Conservation (phyloP, 78 protist species). For the Bodo saltans region DNA sequence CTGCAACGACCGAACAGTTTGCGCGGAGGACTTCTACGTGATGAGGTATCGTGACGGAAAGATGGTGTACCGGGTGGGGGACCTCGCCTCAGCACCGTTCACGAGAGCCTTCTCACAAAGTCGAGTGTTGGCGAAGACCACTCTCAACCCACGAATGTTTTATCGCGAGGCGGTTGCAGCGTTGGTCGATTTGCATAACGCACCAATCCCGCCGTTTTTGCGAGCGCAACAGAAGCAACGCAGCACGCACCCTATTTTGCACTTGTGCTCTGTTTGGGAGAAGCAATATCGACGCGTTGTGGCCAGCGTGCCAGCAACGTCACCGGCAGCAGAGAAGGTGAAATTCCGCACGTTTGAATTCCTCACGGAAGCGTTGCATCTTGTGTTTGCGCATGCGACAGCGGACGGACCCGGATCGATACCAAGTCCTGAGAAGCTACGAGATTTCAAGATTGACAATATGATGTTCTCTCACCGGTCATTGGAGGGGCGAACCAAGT, state of each 20-base stretch:
- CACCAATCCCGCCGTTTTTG: neutral
- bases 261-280: neutral
- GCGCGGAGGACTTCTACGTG: constrained; percentile 58
- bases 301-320: too few relatives aligned
- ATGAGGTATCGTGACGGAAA: constrained; percentile 32
- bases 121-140: neutral
- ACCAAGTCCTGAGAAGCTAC: constrained; percentile 34
- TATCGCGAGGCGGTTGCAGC: neutral
- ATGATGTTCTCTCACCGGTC: constrained; percentile 50
- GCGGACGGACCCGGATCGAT: too few relatives aligned
- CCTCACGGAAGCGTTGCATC: neutral
- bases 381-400: too few relatives aligned
- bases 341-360: neutral
- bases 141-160: neutral
- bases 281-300: neutral
- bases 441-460: constrained; percentile 57
- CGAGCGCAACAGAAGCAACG: too few relatives aligned
- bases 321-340: too few relatives aligned
- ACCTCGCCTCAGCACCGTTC: too few relatives aligned
- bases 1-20: constrained; percentile 39
- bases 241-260: too few relatives aligned
- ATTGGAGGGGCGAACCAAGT: too few relatives aligned
- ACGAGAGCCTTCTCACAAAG: too few relatives aligned
- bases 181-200: neutral
- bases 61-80: neutral